Base-by-base conservation (phyloP, 208 protist genomes). In the Acanthamoeba quina region DNA sequence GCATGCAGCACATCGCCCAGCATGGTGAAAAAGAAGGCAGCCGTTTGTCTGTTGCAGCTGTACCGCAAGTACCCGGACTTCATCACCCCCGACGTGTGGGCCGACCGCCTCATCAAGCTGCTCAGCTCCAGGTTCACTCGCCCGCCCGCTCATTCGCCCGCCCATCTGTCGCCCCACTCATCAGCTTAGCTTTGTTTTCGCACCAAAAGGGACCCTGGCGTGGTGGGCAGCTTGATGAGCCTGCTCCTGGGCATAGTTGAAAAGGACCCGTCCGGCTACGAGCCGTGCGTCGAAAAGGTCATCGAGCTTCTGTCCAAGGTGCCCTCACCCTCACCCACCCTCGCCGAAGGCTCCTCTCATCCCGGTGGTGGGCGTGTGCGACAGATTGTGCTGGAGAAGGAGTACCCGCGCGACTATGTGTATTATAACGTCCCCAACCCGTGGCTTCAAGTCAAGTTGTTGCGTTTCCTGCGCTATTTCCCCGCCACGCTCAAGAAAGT, bases 391-490 rank as follows among this genome's bases (percentile, higher is more conserved):
- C 72, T 97, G 47, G 89, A 94, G 54, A 92, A 89, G 68, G 90
- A 96, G 37, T 95, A 92, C 41, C 74, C 86, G 47, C 94, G 91
- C 49, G 98, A 99, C 41, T 99, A 99, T 97, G 96, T 99, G 10
- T 99, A 99, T 97, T 99, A 99, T 96, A 97, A 98, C 62, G 98
- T 99, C 60, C 97, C 99, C 24, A 97, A 98, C 29, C 99, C 99
- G 60, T 99, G 99, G 99, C 97, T 99, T 37, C 99, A 99, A 97
- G 97, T 99, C 54, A 99, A 99, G 95, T 94, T 99, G n/a, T 97
- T 99, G 26, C 98, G 98, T 52, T 97, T 99, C 49, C 96, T 99
- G 41, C 99, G 99, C 94, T 98, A 98, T 90, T 99, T 99, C 94
- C 98, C 98, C 29, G 85, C 97, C 10, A 98, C 99, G 34, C 90